Evolutionary conservation across 139 green algal genomes (phyloP).

Genomic region (Astrephomene gubernaculifera): DNA sequence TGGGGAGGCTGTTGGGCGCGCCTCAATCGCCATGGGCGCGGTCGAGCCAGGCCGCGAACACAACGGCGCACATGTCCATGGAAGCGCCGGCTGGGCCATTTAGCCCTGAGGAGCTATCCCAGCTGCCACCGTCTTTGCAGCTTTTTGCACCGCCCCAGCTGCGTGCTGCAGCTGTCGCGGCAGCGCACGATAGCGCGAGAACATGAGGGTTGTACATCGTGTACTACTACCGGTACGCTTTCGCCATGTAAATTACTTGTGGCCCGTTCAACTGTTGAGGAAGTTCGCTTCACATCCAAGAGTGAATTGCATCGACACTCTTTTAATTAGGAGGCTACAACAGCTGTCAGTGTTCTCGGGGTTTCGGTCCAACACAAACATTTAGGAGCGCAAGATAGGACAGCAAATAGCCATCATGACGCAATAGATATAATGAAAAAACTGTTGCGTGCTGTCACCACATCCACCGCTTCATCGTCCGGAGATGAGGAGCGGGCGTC

Average conservation of each 20-base stretch:
- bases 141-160: constrained; percentile 36
- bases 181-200: constrained; percentile 25
- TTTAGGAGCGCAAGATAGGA: not conserved
- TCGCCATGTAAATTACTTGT: no score
- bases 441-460: not conserved
- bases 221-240: no score
- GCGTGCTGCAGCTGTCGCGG: constrained; percentile 15
- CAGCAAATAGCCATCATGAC: not conserved
- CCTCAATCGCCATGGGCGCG: no score
- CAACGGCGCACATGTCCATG: no score
- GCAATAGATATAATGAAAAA: constrained; percentile 29
- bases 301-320: no score
- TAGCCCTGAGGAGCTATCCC: constrained; percentile 30
- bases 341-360: no score
- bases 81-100: not conserved
- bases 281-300: no score
- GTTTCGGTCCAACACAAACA: not conserved
- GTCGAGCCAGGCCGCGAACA: no score
- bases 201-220: no score
- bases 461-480: not conserved
- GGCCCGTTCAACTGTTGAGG: no score
- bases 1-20: no score
- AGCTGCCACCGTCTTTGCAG: constrained; percentile 9
- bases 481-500: not conserved
- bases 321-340: no score